These are phyloP conservation scores for Dimargaris cristalligena DNA, from an alignment of 192 early-diverging fungal genomes.

Conservation along the genomic window DNA sequence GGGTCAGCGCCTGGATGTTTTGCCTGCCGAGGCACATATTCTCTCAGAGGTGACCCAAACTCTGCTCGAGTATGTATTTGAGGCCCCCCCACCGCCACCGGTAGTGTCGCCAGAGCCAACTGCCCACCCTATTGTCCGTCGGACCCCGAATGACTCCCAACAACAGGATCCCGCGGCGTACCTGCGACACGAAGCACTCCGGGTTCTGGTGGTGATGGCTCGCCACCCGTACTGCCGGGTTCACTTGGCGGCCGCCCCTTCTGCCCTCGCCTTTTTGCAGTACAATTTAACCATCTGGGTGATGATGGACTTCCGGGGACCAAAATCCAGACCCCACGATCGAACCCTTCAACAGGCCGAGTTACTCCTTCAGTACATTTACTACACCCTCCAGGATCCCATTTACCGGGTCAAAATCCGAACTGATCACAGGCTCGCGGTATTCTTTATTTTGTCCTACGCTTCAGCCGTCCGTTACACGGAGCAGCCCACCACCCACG, in stretches of 20 bases:
- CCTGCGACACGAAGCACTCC: too few species aligned
- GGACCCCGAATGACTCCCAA: too few species aligned
- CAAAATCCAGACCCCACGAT: neutral
- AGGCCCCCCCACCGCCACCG: too few species aligned
- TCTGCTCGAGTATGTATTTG: too few species aligned
- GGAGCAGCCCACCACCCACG: conserved; percentile 1
- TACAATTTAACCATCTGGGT: neutral
- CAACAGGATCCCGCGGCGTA: too few species aligned
- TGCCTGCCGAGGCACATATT: too few species aligned
- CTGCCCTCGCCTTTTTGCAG: neutral
- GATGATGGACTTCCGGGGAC: neutral
- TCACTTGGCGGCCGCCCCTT: neutral
- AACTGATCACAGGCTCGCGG: neutral
- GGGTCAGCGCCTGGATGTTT: too few species aligned
- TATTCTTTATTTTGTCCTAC: neutral
- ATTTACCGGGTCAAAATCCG: neutral
- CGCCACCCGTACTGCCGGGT: too few species aligned
- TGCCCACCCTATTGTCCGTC: too few species aligned
- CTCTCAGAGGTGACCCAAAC: too few species aligned
- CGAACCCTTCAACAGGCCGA: neutral
- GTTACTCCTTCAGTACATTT: neutral
- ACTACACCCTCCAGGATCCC: conserved; percentile 1
- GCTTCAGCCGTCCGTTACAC: neutral
- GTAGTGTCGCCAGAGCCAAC: too few species aligned
- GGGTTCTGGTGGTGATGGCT: too few species aligned